Base-by-base conservation (phyloP, 2,329 filamentous ascomycete genomes). In the Lecanicillium sp. region DNA sequence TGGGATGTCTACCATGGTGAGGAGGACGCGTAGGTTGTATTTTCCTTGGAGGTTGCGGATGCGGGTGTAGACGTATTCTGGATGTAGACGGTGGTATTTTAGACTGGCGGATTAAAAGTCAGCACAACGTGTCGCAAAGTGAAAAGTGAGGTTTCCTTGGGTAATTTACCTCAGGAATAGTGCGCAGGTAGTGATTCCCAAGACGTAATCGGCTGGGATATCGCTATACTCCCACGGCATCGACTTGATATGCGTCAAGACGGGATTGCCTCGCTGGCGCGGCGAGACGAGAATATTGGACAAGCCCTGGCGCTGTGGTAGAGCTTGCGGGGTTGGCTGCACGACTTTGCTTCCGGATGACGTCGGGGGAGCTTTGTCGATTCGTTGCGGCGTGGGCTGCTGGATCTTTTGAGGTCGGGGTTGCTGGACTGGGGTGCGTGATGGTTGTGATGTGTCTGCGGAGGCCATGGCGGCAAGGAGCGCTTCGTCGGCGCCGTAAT, bases 171-270 rank as follows among this genome's bases (percentile, higher is more conserved):
- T 94, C 30, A 98, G 68, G 56, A 96, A 98, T 5, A 98, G 71
- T 1, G 86, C 89, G 53, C 90, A 95, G 6, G 89, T 94, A 0
- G 88, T 94, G 30, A 75, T 57, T 0, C 92, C 90, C 17, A 96
- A 70, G 8, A 90, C 83, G 58, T 94, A 98, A 63, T 98, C 92
- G 22, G 90, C 86, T 2, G 84, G 82, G n/a, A 95, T 95, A 54
- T 96, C 90, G 45, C 86, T 89, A 60, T 95, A 96, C 62, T 98
- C 92, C 92, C 92, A 98, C 1, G 88, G 77, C 42, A 94, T 71
- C 1, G 83, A 80, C 43, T 83, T 81, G 51, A 98, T 76, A 59
- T 82, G 78, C 38, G 85, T 83, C 20, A 98, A 67, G 35, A 96
- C 84, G 0, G 92, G 92, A 52, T 98, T 98, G 45, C 90, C 92